Percentiles rank a stretch among this genome's conserved stretches.
Conservation (phyloP, 148 eudicot genomes). For the Rhododendron simsii region DNA sequence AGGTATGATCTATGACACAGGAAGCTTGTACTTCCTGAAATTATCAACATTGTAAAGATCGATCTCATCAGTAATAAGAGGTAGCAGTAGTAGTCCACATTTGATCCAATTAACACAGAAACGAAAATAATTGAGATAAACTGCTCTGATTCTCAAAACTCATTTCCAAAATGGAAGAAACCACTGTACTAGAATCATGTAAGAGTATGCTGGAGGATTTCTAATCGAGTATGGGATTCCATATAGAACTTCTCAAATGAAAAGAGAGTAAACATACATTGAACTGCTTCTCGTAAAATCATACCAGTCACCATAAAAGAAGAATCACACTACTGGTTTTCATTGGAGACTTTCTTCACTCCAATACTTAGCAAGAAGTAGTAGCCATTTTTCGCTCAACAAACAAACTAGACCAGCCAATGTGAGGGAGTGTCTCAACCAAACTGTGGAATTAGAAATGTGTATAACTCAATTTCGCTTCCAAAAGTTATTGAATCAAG, state of each 20-base stretch:
- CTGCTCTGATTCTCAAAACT: background rate
- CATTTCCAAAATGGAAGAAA: background rate
- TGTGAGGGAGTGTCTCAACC: background rate
- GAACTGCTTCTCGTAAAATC: background rate
- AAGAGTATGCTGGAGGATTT: background rate
- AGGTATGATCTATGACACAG: conserved; percentile 6
- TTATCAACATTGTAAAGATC: background rate
- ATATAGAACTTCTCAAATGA: background rate
- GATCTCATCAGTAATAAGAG: background rate
- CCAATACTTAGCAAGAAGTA: background rate
- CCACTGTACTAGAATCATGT: background rate
- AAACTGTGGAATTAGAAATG: background rate
- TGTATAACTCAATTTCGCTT: background rate
- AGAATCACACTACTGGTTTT: background rate
- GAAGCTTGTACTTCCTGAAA: conserved; percentile 80
- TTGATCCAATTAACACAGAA: background rate
- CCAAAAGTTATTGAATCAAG: background rate
- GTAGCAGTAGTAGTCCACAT: background rate
- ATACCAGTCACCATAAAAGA: background rate
- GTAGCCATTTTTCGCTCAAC: background rate
- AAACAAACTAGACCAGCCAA: too few species aligned
- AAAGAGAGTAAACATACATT: background rate
- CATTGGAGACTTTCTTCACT: background rate
- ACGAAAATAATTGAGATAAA: background rate
- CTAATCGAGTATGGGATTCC: background rate